Conservation (phyloP, 2,329 filamentous ascomycete genomes). For the Chrysoporthe austroafricana region DNA sequence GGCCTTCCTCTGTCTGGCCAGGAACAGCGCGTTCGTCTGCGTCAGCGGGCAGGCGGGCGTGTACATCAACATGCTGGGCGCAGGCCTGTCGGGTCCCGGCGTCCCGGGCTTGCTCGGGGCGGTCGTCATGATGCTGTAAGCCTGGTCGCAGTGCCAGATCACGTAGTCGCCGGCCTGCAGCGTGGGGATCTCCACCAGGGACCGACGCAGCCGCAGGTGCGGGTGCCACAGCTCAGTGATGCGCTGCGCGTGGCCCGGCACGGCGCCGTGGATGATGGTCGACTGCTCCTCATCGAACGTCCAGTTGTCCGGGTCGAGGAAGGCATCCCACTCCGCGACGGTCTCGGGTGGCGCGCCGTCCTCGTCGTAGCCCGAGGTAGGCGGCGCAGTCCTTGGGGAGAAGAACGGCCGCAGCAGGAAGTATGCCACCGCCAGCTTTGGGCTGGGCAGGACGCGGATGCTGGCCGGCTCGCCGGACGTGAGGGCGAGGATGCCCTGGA, state of each 20-base stretch:
- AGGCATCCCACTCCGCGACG: slow-evolving; percentile 51
- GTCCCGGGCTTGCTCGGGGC: slow-evolving; percentile 40
- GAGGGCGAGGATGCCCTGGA: slow-evolving; percentile 59
- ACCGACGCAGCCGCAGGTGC: slow-evolving; percentile 56
- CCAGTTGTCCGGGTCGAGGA: slow-evolving; percentile 53
- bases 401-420: slow-evolving; percentile 58
- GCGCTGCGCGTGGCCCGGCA: slow-evolving; percentile 61
- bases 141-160: slow-evolving; percentile 61
- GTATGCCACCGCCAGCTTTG: slow-evolving; percentile 53
- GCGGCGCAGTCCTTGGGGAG: slow-evolving; percentile 47
- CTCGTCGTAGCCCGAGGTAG: slow-evolving; percentile 36
- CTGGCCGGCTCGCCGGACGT: slow-evolving; percentile 55
- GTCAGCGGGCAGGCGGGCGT: slow-evolving; percentile 59
- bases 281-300: slow-evolving; percentile 52
- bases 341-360: slow-evolving; percentile 38
- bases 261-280: slow-evolving; percentile 62
- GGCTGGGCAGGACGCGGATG: slow-evolving; percentile 51
- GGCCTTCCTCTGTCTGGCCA: slow-evolving; percentile 60
- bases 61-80: slow-evolving; percentile 56
- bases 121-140: slow-evolving; percentile 56
- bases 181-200: slow-evolving; percentile 59
- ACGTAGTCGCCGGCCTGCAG: slow-evolving; percentile 61
- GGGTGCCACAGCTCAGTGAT: slow-evolving; percentile 63
- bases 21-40: slow-evolving; percentile 61
- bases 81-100: slow-evolving; percentile 35